A percentile compares a stretch with the other conserved stretches of the same genome.
Evolutionary conservation across 1,284 basidiomycete species (phyloP).

Genomic region (Athelia sp.): DNA sequence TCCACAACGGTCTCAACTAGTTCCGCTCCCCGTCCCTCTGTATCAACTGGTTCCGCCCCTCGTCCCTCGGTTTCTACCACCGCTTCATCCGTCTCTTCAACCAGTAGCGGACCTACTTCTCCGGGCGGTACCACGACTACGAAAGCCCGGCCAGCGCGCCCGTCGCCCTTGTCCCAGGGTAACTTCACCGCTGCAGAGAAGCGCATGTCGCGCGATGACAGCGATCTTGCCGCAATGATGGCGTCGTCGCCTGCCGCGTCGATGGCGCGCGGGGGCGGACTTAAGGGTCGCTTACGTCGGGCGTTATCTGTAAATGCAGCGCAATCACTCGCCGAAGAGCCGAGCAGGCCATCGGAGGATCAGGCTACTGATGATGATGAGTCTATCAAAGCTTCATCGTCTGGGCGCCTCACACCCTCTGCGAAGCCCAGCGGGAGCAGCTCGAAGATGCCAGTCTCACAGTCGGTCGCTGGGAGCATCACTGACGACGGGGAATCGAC

Average conservation of each 20-base stretch:
- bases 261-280: conserved; percentile 53
- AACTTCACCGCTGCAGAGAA: conserved; percentile 62
- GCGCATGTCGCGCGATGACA: conserved; percentile 75
- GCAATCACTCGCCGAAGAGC: conserved; percentile 56
- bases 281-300: conserved; percentile 74
- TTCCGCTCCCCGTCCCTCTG: conserved; percentile 12
- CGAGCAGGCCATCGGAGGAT: conserved; percentile 34
- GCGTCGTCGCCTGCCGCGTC: conserved; percentile 42
- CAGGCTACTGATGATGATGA: conserved; percentile 7
- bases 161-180: conserved; percentile 73
- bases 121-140: conserved; percentile 21
- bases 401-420: conserved; percentile 20
- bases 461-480: conserved; percentile 12
- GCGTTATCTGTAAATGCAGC: conserved; percentile 66
- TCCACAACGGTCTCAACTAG: conserved; percentile 31
- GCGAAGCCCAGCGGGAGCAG: conserved; percentile 17
- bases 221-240: conserved; percentile 57
- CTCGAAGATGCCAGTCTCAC: conserved; percentile 6
- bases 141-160: conserved; percentile 54
- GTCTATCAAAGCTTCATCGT: conserved; percentile 9
- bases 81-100: conserved; percentile 27
- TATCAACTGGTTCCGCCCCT: conserved; percentile 23
- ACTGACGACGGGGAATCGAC: conserved; percentile 34
- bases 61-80: conserved; percentile 19
- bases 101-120: conserved; percentile 8